Evolutionary conservation across 1,284 basidiomycete species (phyloP).

Genomic region (Fistulina hepatica): DNA sequence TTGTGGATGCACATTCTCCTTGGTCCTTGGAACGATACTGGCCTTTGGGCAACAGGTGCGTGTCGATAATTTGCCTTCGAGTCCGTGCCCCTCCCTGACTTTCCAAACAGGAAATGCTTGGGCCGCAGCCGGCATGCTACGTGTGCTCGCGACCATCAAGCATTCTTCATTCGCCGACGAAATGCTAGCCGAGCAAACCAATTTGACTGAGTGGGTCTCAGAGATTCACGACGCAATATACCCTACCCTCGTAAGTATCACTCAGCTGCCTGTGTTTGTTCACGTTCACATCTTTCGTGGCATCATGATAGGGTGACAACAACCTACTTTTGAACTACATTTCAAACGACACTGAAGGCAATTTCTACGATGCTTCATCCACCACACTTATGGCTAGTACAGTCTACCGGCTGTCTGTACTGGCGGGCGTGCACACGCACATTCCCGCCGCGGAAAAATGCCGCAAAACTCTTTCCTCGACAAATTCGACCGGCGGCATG

Average conservation of each 20-base stretch:
- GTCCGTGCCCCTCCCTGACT: background rate
- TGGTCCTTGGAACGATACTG: constrained; percentile 30
- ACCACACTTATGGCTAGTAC: constrained; percentile 70
- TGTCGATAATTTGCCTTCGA: background rate
- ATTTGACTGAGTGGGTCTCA: constrained; percentile 56
- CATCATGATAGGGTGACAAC: constrained; percentile 24
- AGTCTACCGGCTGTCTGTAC: constrained; percentile 56
- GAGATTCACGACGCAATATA: constrained; percentile 74
- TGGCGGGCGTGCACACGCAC: constrained; percentile 38
- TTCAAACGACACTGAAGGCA: constrained; percentile 37
- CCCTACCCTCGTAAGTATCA: constrained; percentile 36
- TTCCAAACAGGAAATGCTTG: constrained; percentile 60
- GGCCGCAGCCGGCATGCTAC: constrained; percentile 78
- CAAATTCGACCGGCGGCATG: constrained; percentile 3
- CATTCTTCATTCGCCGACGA: constrained; percentile 43
- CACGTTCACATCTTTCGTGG: constrained; percentile 3
- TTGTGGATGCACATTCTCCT: constrained; percentile 64
- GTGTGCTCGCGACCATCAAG: constrained; percentile 68
- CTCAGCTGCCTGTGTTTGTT: too few species aligned
- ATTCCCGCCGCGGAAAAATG: constrained; percentile 48
- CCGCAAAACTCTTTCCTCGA: constrained; percentile 37
- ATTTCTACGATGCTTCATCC: constrained; percentile 68
- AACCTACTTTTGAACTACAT: constrained; percentile 72
- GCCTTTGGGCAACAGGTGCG: constrained; percentile 67
- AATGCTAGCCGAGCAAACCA: constrained; percentile 42